A percentile compares a stretch with the other conserved stretches of the same genome.
Evolutionary conservation across 805 yeast species (phyloP).

Genomic region (Debaryomyces tyrocola): DNA sequence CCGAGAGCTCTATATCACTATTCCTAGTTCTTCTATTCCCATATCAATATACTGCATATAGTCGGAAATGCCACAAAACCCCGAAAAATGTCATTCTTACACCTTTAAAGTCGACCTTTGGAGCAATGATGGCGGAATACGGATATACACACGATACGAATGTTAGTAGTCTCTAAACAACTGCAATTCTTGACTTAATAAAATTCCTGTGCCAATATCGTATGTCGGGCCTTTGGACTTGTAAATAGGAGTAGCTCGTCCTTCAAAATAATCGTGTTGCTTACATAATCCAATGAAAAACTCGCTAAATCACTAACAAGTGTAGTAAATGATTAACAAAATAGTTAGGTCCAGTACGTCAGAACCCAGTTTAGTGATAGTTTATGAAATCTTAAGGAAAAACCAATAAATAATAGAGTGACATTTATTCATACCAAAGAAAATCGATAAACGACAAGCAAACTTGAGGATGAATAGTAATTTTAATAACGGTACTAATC

Average conservation of each 20-base stretch:
- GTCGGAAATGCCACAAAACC: background rate
- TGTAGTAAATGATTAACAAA: no score
- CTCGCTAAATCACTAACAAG: background rate
- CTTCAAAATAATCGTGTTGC: background rate
- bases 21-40: no score
- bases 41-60: background rate
- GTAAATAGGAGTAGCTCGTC: background rate
- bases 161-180: background rate
- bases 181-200: background rate
- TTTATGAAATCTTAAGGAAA: background rate
- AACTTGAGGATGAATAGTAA: constrained; percentile 6
- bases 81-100: background rate
- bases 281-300: background rate
- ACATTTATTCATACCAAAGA: background rate
- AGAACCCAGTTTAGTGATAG: background rate
- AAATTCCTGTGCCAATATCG: background rate
- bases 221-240: background rate
- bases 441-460: background rate
- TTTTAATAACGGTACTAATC: constrained; percentile 10
- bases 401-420: no score
- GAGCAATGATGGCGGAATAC: background rate
- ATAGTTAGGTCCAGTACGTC: no score
- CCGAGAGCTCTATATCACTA: no score
- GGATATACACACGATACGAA: background rate
- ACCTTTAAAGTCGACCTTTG: background rate